Base-by-base conservation (phyloP, 208 protist genomes). In the Trypanosoma scelopori region DNA sequence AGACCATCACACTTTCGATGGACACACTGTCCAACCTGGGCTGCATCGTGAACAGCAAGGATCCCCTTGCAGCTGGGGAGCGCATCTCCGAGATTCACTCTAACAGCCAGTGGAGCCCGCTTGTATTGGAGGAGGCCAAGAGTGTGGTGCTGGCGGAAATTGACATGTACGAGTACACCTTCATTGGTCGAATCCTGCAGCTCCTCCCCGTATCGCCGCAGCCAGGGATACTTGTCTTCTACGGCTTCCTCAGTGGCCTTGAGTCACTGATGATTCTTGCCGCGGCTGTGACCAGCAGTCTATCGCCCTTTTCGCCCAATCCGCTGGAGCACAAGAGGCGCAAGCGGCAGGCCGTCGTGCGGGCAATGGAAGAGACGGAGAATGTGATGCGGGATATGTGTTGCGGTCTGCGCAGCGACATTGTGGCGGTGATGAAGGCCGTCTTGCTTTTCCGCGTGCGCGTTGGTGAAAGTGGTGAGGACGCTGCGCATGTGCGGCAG, bases 351-450 rank as follows among this genome's bases (percentile, higher is more conserved):
- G 82, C 70, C 55, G 62, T 82, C 30, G 73, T 74, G 18, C 69
- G 80, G 16, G 81, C 79, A 45, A 92, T 92, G 87, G 87, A 90
- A 71, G 84, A 81, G 57, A 89, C 84, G 53, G 84, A 93, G 71
- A 88, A 90, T 63, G 74, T 78, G 42, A 81, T 87, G 67, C 86
- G 85, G 30, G 74, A 83, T 30, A 65, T 91, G 63, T 72, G 60
- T 32, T 69, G 65, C 59, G 64, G 63, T 7, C 23, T 71, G n/a
- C 55, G 65, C 12, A 71, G 63, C 32, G 71, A 78, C 45, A 68
- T 78, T 49, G 45, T 78, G 5, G 56, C 59, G 9, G 60, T 67
- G 1, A 78, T 78, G 71, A 72, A 65, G 45, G 65, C 57, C n/a
- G 71, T 78, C 11, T n/a, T 78, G 13, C 5, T 48, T 6, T 78